phyloP scores from a whole-genome alignment of 495 filamentous ascomycete genomes.

The Daldinia concentrica region DNA sequence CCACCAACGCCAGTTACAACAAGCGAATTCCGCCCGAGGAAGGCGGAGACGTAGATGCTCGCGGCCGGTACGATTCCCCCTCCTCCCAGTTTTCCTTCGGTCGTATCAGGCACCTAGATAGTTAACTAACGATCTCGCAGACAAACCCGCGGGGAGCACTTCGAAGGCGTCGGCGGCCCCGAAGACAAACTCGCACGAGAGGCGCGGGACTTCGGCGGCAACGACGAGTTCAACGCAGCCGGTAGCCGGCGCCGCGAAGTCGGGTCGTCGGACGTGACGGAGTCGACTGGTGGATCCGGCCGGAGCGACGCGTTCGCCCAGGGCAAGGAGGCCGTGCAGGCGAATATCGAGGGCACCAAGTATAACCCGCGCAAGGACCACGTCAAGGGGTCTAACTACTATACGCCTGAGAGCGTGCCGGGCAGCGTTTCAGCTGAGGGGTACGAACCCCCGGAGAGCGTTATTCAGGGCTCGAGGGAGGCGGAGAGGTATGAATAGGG shows the following conservation, averaged over 20 bases:
- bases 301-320: conserved; percentile 18
- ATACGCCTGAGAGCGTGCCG: conserved; percentile 36
- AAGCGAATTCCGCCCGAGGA: conserved; percentile 51
- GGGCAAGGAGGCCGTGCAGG: conserved; percentile 36
- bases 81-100: not conserved
- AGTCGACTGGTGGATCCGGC: conserved; percentile 6
- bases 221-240: conserved; percentile 39
- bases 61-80: conserved; percentile 45
- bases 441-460: conserved; percentile 43
- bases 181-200: conserved; percentile 47
- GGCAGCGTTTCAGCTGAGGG: conserved; percentile 48
- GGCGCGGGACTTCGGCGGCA: conserved; percentile 43
- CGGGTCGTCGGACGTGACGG: conserved; percentile 9
- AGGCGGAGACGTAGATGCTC: conserved; percentile 51
- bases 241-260: conserved; percentile 16
- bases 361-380: conserved; percentile 30
- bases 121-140: conserved; percentile 11
- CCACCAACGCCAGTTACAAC: conserved; percentile 50
- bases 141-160: conserved; percentile 46
- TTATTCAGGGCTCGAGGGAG: conserved; percentile 39
- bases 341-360: conserved; percentile 30
- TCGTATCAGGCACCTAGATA: not conserved
- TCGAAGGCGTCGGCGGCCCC: conserved; percentile 48
- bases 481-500: conserved; percentile 32
- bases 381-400: conserved; percentile 43